Percentiles rank a stretch among this genome's conserved stretches.
These are phyloP conservation scores for Fusarium algeriense DNA, from an alignment of 2,329 filamentous ascomycete genomes.

Conservation along the genomic window DNA sequence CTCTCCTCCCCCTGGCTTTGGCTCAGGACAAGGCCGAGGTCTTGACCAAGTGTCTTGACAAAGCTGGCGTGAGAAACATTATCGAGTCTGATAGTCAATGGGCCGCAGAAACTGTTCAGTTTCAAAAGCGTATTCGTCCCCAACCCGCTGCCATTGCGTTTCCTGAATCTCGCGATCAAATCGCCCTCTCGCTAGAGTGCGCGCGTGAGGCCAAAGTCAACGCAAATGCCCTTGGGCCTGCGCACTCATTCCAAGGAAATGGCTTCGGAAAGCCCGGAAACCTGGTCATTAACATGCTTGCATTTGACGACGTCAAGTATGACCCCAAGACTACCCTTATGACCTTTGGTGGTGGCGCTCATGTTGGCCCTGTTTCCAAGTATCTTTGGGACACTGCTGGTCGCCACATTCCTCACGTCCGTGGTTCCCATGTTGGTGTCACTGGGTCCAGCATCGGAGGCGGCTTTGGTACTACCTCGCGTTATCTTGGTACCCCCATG, in stretches of 20 bases:
- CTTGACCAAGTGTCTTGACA: slow-evolving; percentile 29
- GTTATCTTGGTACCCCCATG: slow-evolving; percentile 37
- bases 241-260: slow-evolving; percentile 41
- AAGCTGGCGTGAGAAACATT: slow-evolving; percentile 37
- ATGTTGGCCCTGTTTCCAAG: slow-evolving; percentile 42
- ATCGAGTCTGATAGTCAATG: slow-evolving; percentile 37
- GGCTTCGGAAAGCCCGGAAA: slow-evolving; percentile 42
- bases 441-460: slow-evolving; percentile 45
- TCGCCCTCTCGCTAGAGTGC: slow-evolving; percentile 41
- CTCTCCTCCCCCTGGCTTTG: slow-evolving; percentile 5
- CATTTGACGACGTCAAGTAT: slow-evolving; percentile 42
- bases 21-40: slow-evolving; percentile 19
- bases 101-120: slow-evolving; percentile 29
- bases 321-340: slow-evolving; percentile 28
- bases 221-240: slow-evolving; percentile 40
- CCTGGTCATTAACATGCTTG: slow-evolving; percentile 43
- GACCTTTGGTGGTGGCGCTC: slow-evolving; percentile 42
- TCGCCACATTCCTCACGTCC: slow-evolving; percentile 43
- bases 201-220: slow-evolving; percentile 42
- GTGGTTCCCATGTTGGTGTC: slow-evolving; percentile 40
- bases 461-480: slow-evolving; percentile 38
- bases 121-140: slow-evolving; percentile 41
- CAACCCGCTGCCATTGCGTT: slow-evolving; percentile 42
- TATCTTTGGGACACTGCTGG: slow-evolving; percentile 45
- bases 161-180: slow-evolving; percentile 33